Base-by-base conservation (phyloP, 768 basidiomycete species). In the Boletellus emodensis region DNA sequence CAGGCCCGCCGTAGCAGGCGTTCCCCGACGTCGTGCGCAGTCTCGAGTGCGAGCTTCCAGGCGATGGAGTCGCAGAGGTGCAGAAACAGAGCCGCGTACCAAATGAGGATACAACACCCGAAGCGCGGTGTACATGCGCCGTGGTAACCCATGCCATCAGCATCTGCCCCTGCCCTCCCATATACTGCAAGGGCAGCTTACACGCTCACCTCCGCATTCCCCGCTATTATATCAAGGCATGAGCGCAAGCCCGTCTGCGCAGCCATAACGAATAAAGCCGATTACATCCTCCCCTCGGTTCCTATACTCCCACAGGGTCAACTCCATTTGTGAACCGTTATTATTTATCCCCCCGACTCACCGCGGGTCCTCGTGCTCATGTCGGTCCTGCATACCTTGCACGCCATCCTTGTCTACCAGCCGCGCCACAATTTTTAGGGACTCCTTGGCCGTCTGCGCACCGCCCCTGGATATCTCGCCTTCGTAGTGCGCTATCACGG, bases 331-430 rank as follows among this genome's bases (percentile, higher is more conserved):
- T 35, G 56, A 61, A 47, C 15, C 26, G 1, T 12, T 12, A 30
- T 30, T 30, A 7, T 38, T 17, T 20, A 6, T 34, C 35, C 36
- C 11, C 8, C 40, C 53, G 22, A 75, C 83, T 69, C 67, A 84
- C 79, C 70, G 67, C 47, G 76, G 75, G 42, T 76, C 70, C 40
- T 74, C 75, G 10, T 59, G 45, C 20, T 61, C 59, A 8, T 65
- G 57, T 44, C 60, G 39, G 20, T 67, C 65, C 6, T 55, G 72
- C 58, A 64, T 62, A 10, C 66, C 72, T 38, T 78, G 73, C 45
- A 86, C 59, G 1, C 85, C 86, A 55, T 85, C 76, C 48, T 70
- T 71, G 51, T 87, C 85, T 20, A 87, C 78, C 35, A 84, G 79
- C 52, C 71, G 67, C 30, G 78, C 74, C n/a, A 88, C 75, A 7